Evolutionary conservation across 306 rosid species (phyloP).

Genomic region (Albizia julibrissin): DNA sequence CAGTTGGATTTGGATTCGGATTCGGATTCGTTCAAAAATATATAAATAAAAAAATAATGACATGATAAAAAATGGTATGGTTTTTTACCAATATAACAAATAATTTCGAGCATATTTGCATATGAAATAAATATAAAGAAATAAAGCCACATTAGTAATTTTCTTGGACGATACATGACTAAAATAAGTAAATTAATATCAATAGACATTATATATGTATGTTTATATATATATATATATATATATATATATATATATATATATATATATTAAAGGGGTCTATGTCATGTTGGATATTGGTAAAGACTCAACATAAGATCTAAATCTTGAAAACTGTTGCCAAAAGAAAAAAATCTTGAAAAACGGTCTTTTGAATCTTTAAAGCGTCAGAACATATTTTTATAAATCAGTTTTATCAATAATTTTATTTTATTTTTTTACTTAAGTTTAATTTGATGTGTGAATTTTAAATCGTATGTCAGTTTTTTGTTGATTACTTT

Average conservation of each 20-base stretch:
- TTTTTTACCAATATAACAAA: no score
- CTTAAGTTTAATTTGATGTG: neutral
- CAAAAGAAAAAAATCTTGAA: neutral
- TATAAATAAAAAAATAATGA: neutral
- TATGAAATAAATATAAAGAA: neutral
- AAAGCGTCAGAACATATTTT: neutral
- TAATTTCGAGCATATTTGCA: no score
- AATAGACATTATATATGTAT: neutral
- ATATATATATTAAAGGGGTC: neutral
- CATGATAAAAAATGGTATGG: no score
- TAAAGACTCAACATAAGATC: neutral
- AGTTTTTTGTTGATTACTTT: neutral
- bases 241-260: neutral
- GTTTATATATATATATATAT: neutral
- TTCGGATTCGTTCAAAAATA: neutral
- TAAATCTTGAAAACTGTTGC: neutral
- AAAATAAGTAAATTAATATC: no score
- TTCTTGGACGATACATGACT: neutral
- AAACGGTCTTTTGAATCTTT: neutral
- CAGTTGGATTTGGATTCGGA: neutral
- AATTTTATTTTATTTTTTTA: neutral
- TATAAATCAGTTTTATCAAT: neutral
- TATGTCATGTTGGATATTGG: neutral
- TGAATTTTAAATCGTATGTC: neutral
- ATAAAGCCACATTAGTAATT: neutral